Base-by-base conservation (phyloP, 352 stramenopile species). In the Globisporangium uncinulatum region DNA sequence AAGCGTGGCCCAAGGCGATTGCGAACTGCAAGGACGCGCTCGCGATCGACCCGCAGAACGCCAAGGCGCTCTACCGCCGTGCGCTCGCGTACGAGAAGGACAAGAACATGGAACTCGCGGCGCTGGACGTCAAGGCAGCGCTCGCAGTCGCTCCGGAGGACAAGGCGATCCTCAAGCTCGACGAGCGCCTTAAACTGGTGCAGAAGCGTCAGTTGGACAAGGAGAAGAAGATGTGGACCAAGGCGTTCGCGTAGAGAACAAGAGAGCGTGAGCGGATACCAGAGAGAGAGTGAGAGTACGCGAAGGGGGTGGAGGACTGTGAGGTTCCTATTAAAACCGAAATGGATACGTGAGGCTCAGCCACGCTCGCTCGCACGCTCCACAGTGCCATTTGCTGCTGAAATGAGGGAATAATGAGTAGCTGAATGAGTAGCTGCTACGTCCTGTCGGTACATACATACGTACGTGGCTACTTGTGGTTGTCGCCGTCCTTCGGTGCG, bases 221-320 rank as follows among this genome's bases (percentile, higher is more conserved):
- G 73, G 84, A 94, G 63, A 96, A 95, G 71, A 91, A 92, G 70
- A 96, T 97, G 84, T 95, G 85, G 83, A 81, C 63, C 66, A 87
- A 87, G 65, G 85, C 83, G 34, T 93, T 95, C 54, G 80, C 83
- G 41, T 92, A 49, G 45, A 51, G 15, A 14, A 29, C 15, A 24
- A 21, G 9, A 6, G 34, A 31, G 34, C 34, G 39, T n/a, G 37
- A 42, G 37, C 37, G 37, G 37, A 15, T 11, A 11, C 10, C 2
- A 21, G 15, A 17, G 34, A 17, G 34, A 29, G 24, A 29, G 24
- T 29, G 24, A 29, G 24, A 29, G 24, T 4, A 1, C 24, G n/a
- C n/a, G n/a, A 48, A 32, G 24, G 14, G 39, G 39, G 15, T 14
- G 14, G 19, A 47, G 42, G 6, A 39, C 5, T 13, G 34, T 39